phyloP scores from a whole-genome alignment of 345 rosid species.

The Eucalyptus guilfoylei region DNA sequence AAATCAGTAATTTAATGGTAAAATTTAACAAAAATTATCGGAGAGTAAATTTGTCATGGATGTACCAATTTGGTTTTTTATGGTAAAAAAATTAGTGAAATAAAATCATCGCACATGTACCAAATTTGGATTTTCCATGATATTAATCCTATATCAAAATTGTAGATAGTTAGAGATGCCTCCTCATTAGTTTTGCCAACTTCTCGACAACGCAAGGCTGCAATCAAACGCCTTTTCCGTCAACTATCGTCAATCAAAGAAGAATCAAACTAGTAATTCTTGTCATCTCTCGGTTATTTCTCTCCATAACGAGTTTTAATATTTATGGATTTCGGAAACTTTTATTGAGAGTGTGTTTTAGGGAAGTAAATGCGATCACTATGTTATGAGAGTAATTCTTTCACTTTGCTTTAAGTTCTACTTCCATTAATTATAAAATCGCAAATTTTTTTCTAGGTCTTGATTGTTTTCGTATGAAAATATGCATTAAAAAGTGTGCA shows the following conservation, averaged over 20 bases:
- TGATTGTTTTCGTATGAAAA: fast-evolving
- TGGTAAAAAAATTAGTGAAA: too few relatives aligned
- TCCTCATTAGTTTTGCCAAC: not conserved
- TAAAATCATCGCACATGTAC: not conserved
- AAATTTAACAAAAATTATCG: too few relatives aligned
- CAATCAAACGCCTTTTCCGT: too few relatives aligned
- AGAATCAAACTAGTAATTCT: too few relatives aligned
- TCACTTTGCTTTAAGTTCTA: not conserved
- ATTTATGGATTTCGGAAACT: too few relatives aligned
- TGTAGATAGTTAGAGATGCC: not conserved
- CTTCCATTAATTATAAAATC: not conserved
- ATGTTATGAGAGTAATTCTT: not conserved
- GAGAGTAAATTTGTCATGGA: fast-evolving
- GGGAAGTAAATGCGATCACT: too few relatives aligned
- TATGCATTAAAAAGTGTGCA: not conserved
- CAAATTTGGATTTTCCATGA: too few relatives aligned
- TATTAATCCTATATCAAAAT: not conserved
- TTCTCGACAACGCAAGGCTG: fast-evolving
- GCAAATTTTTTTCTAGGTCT: not conserved
- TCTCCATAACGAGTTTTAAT: too few relatives aligned
- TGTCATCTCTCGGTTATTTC: too few relatives aligned
- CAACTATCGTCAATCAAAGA: too few relatives aligned
- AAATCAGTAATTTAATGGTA: fast-evolving
- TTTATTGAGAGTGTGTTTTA: too few relatives aligned
- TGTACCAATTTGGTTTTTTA: too few relatives aligned